Conservation (phyloP, 2,329 filamentous ascomycete species). For the Pestalotiopsis sp. region DNA sequence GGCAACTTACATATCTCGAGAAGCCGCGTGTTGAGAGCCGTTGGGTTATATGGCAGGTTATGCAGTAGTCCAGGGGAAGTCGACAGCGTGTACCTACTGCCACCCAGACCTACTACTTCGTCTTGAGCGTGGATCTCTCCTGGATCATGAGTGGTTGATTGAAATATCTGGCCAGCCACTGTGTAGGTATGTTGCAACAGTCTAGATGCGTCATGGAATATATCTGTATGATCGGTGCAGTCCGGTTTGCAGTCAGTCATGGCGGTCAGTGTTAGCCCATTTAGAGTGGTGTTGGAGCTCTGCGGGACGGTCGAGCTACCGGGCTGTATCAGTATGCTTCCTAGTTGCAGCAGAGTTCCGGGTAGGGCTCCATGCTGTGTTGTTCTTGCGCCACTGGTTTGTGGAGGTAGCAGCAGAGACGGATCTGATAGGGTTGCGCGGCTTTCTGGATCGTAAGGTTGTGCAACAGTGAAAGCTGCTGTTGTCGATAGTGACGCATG, state of each 20-base stretch:
- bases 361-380: not conserved
- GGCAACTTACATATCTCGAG: conserved; percentile 9
- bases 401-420: not conserved
- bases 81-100: not conserved
- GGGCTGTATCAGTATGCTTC: not conserved
- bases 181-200: conserved; percentile 1
- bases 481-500: not conserved
- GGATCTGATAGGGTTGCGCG: not conserved
- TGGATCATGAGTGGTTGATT: not conserved
- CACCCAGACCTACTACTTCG: not conserved
- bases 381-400: not conserved
- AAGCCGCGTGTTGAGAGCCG: conserved; percentile 7
- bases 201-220: conserved; percentile 1
- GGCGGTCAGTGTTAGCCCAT: not conserved
- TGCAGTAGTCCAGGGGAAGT: not conserved
- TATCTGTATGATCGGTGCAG: conserved; percentile 2
- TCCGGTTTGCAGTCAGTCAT: conserved; percentile 8
- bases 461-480: not conserved
- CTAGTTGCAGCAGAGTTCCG: not conserved
- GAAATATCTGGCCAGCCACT: not conserved
- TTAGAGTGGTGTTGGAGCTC: not conserved
- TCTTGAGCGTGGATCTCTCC: not conserved
- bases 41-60: not conserved
- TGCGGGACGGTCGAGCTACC: not conserved
- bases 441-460: not conserved